phyloP scores from a whole-genome alignment of 805 yeast species.

The Saccharomycopsis javanensis region DNA sequence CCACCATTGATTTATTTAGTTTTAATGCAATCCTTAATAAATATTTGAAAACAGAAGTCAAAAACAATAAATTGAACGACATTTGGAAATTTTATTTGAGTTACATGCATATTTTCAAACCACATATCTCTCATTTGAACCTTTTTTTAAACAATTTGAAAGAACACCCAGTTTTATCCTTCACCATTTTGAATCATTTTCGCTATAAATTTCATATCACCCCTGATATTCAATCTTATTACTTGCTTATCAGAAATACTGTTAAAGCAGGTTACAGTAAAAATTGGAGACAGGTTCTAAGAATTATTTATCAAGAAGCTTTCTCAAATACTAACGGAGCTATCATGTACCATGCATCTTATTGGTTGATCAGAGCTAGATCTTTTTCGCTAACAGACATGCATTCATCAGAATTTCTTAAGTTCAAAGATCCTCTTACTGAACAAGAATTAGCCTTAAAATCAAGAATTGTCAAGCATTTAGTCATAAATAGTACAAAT shows the following conservation, averaged over 20 bases:
- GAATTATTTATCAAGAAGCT: constrained; percentile 19
- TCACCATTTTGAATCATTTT: constrained; percentile 28
- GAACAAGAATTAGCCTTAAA: constrained; percentile 11
- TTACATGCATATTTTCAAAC: constrained; percentile 12
- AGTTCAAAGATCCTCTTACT: constrained; percentile 15
- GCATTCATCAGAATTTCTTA: constrained; percentile 14
- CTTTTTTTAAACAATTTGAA: constrained; percentile 25
- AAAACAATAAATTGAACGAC: constrained; percentile 20
- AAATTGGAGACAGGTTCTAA: constrained; percentile 19
- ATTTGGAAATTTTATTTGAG: constrained; percentile 26
- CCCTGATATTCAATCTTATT: constrained; percentile 28
- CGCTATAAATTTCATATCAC: constrained; percentile 21
- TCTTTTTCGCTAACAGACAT: constrained; percentile 28
- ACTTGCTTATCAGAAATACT: constrained; percentile 28
- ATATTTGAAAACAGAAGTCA: constrained; percentile 22
- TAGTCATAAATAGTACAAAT: constrained; percentile 9
- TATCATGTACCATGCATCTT: constrained; percentile 6
- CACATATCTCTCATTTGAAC: constrained; percentile 24
- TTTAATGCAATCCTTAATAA: constrained; percentile 24
- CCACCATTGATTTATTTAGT: constrained; percentile 7
- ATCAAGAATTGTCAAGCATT: background rate
- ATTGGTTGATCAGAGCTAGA: constrained; percentile 22
- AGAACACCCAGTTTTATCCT: constrained; percentile 30
- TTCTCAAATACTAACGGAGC: constrained; percentile 5
- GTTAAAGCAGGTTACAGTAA: constrained; percentile 26